Conservation (phyloP, 305 asterid species). For the Withania somnifera region DNA sequence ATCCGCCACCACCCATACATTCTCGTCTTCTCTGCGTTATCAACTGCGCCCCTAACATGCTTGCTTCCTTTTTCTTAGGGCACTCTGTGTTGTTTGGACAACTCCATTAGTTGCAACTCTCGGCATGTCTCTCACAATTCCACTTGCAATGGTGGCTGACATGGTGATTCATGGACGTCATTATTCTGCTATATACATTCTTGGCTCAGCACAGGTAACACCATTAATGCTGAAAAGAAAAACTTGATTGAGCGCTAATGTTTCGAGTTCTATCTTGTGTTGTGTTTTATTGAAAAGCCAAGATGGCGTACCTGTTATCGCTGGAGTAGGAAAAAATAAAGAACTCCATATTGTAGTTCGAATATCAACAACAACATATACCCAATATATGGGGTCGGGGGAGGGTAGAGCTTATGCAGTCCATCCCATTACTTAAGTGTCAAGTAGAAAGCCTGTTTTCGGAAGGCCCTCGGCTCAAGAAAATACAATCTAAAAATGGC, state of each 20-base stretch:
- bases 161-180: constrained; percentile 93
- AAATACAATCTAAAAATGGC: no score
- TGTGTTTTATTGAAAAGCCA: background rate
- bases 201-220: constrained; percentile 86
- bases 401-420: no score
- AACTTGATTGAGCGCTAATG: background rate
- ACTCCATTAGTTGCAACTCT: constrained; percentile 95
- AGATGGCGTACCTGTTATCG: background rate
- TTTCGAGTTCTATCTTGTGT: background rate
- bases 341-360: background rate
- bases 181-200: constrained; percentile 80
- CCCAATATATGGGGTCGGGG: no score
- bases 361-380: no score
- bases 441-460: no score
- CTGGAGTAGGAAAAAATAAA: background rate
- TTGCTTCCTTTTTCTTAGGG: constrained; percentile 37
- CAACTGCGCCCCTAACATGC: background rate
- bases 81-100: constrained; percentile 96
- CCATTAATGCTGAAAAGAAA: background rate
- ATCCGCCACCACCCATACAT: background rate
- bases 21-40: background rate
- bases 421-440: no score
- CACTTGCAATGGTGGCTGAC: constrained; percentile 96
- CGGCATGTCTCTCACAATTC: constrained; percentile 97
- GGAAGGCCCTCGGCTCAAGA: no score